Evolutionary conservation across 1,284 basidiomycete species (phyloP).

Genomic region (Mycena sp.): DNA sequence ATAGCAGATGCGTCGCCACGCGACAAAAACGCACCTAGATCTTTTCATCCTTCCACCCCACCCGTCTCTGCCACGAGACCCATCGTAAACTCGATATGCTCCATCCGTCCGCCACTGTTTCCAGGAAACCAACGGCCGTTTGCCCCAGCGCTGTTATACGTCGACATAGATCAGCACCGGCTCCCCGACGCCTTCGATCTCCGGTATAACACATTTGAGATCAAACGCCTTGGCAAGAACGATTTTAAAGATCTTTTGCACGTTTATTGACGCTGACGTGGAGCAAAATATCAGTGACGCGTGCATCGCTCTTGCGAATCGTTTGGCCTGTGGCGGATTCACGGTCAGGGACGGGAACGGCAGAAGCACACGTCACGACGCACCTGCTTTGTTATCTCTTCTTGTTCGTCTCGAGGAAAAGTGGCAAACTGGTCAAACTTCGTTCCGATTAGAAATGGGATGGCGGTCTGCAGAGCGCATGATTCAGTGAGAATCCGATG

Average conservation of each 20-base stretch:
- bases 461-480: slow-evolving; percentile 76
- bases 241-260: slow-evolving; percentile 99
- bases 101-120: background rate
- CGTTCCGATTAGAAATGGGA: slow-evolving; percentile 96
- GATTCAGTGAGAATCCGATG: background rate
- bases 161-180: slow-evolving; percentile 94
- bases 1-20: background rate
- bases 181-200: slow-evolving; percentile 95
- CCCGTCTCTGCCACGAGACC: slow-evolving; percentile 22
- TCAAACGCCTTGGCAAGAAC: slow-evolving; percentile 91
- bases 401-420: slow-evolving; percentile 96
- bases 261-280: slow-evolving; percentile 97
- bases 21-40: slow-evolving; percentile 33
- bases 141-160: slow-evolving; percentile 56
- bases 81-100: slow-evolving; percentile 13
- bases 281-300: slow-evolving; percentile 98
- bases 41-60: slow-evolving; percentile 40
- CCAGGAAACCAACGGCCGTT: slow-evolving; percentile 18
- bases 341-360: background rate
- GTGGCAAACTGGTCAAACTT: slow-evolving; percentile 98
- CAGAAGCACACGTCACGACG: slow-evolving; percentile 28
- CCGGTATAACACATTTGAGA: slow-evolving; percentile 94
- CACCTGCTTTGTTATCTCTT: slow-evolving; percentile 97
- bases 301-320: slow-evolving; percentile 98
- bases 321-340: slow-evolving; percentile 72